Conservation (phyloP, 345 rosid genomes). For the Pelargonium nanum region DNA sequence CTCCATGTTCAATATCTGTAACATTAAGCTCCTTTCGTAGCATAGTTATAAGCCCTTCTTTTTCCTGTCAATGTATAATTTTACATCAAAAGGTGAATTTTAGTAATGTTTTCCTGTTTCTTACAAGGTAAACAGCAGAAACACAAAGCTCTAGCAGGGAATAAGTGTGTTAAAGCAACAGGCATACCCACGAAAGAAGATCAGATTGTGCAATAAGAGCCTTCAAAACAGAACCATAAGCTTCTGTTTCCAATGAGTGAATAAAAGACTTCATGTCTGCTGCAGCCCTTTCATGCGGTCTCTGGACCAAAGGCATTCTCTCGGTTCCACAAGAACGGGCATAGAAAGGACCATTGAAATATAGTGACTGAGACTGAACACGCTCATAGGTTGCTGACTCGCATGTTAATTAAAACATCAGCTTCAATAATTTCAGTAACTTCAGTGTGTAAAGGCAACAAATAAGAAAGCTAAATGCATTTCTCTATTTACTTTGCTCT, state of each 20-base stretch:
- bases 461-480: background rate
- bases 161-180: background rate
- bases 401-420: no score
- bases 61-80: slow-evolving; percentile 11
- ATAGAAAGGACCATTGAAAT: background rate
- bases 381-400: background rate
- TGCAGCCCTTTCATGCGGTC: slow-evolving; percentile 8
- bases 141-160: background rate
- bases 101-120: background rate
- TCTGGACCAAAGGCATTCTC: slow-evolving; percentile 3
- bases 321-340: slow-evolving; percentile 4
- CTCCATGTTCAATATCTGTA: slow-evolving; percentile 20
- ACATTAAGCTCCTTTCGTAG: slow-evolving; percentile 26
- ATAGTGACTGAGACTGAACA: background rate
- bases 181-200: slow-evolving; percentile 27
- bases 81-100: background rate
- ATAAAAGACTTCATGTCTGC: slow-evolving; percentile 12
- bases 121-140: no score
- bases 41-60: slow-evolving; percentile 23
- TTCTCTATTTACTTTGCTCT: no score
- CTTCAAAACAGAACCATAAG: slow-evolving; percentile 22
- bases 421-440: background rate
- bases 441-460: background rate
- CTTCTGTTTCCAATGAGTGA: slow-evolving; percentile 19
- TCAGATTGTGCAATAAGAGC: slow-evolving; percentile 29